These are phyloP conservation scores for Trichoderma harzianum DNA, from an alignment of 2,329 filamentous ascomycete genomes.

Conservation along the genomic window DNA sequence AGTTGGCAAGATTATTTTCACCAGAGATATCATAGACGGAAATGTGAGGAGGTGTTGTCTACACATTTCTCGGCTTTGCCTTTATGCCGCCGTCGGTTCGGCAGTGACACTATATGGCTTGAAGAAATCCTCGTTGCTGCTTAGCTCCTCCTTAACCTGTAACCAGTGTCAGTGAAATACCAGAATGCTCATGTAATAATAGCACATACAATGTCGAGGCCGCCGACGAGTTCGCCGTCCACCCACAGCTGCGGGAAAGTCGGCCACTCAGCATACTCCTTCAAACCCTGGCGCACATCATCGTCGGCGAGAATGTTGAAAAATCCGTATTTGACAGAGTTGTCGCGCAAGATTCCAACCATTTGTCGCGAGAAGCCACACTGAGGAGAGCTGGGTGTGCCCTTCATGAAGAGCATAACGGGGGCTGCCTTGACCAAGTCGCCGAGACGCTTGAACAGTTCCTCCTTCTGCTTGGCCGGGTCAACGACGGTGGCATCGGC, in stretches of 20 bases:
- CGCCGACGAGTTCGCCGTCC: constrained; percentile 84
- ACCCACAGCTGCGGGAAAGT: constrained; percentile 96
- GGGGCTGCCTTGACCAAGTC: constrained; percentile 92
- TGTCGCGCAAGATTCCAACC: constrained; percentile 80
- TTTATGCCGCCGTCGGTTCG: constrained; percentile 38
- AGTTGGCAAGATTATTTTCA: neutral
- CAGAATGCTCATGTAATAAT: neutral
- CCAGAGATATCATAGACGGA: neutral
- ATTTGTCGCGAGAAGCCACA: constrained; percentile 92
- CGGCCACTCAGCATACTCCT: constrained; percentile 98
- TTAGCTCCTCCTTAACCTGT: constrained; percentile 90
- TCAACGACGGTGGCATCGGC: constrained; percentile 42
- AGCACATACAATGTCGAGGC: constrained; percentile 83
- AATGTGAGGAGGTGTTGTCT: neutral
- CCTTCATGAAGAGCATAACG: constrained; percentile 99
- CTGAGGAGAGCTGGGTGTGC: constrained; percentile 81
- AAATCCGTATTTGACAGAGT: constrained; percentile 93
- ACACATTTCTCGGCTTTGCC: neutral
- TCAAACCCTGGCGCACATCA: constrained; percentile 91
- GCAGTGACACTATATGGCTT: constrained; percentile 62
- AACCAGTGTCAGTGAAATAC: constrained; percentile 22
- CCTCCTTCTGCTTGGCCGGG: constrained; percentile 68
- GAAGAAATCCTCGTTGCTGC: constrained; percentile 79
- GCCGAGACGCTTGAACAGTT: constrained; percentile 73
- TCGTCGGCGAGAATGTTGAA: constrained; percentile 99